phyloP scores from a whole-genome alignment of 768 basidiomycete genomes.

The Tulasnella sp. region DNA sequence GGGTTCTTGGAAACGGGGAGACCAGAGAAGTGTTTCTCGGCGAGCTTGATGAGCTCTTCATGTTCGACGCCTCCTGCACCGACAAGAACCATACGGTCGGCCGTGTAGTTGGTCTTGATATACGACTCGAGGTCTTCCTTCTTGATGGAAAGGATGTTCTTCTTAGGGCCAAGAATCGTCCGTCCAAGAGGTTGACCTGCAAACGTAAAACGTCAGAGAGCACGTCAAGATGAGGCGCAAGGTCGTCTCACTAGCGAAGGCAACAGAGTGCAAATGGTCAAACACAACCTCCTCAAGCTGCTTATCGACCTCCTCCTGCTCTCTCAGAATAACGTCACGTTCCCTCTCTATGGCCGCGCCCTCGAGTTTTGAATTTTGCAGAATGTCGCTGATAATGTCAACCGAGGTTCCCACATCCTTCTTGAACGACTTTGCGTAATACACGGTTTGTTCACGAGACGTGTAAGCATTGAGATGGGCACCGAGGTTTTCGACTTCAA shows the following conservation, averaged over 20 bases:
- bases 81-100: conserved; percentile 98
- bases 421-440: conserved; percentile 97
- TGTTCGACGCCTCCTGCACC: conserved; percentile 95
- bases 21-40: conserved; percentile 81
- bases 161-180: conserved; percentile 93
- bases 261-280: conserved; percentile 92
- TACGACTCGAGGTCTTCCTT: conserved; percentile 78
- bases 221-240: background rate
- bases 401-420: conserved; percentile 85
- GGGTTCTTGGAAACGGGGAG: conserved; percentile 82
- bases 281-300: conserved; percentile 97
- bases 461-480: conserved; percentile 98
- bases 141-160: conserved; percentile 90
- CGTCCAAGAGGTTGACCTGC: conserved; percentile 88
- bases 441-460: conserved; percentile 96
- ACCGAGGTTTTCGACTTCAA: conserved; percentile 96
- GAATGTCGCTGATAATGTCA: conserved; percentile 95
- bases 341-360: conserved; percentile 79
- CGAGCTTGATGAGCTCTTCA: conserved; percentile 81
- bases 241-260: conserved; percentile 71
- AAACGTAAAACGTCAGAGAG: conserved; percentile 10
- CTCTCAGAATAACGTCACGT: conserved; percentile 89
- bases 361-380: conserved; percentile 94
- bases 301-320: conserved; percentile 99
- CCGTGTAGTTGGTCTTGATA: conserved; percentile 96